phyloP scores from a whole-genome alignment of 495 filamentous ascomycete genomes.

The Pseudevernia furfuracea region DNA sequence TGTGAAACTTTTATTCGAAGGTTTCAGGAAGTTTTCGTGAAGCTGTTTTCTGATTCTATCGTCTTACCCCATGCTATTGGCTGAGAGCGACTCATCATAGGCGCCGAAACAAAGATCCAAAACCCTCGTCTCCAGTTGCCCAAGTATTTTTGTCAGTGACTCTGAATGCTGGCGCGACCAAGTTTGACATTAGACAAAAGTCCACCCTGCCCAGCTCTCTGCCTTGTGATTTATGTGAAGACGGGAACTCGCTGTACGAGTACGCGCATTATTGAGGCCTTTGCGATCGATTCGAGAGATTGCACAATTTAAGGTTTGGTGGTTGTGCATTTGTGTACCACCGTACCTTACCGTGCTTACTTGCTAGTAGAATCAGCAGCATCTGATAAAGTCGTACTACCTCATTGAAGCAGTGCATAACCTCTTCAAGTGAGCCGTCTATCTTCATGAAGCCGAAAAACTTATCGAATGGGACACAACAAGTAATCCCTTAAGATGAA shows the following conservation, averaged over 20 bases:
- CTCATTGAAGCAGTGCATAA: no score
- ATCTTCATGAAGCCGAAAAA: no score
- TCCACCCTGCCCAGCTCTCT: neutral
- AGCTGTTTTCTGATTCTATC: constrained; percentile 8
- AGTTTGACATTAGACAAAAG: neutral
- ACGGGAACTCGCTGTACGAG: no score
- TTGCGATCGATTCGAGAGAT: no score
- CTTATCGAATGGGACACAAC: no score
- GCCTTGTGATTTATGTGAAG: neutral
- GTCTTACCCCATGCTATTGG: constrained; percentile 15
- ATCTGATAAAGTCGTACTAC: no score
- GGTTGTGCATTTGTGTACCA: no score
- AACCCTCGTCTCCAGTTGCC: constrained; percentile 9
- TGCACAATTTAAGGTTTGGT: no score
- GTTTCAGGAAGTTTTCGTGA: constrained; percentile 15
- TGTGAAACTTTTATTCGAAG: constrained; percentile 22
- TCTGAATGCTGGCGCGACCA: neutral
- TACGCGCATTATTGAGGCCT: no score
- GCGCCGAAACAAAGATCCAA: constrained; percentile 9
- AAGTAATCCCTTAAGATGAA: neutral
- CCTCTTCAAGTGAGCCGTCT: no score
- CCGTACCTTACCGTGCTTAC: no score
- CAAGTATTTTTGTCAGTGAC: constrained; percentile 4
- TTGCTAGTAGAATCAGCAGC: no score
- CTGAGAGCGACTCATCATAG: constrained; percentile 12